A percentile compares a stretch with the other conserved stretches of the same genome.
phyloP scores from a whole-genome alignment of 257 asterid species.

The Oldenlandia corymbosa region DNA sequence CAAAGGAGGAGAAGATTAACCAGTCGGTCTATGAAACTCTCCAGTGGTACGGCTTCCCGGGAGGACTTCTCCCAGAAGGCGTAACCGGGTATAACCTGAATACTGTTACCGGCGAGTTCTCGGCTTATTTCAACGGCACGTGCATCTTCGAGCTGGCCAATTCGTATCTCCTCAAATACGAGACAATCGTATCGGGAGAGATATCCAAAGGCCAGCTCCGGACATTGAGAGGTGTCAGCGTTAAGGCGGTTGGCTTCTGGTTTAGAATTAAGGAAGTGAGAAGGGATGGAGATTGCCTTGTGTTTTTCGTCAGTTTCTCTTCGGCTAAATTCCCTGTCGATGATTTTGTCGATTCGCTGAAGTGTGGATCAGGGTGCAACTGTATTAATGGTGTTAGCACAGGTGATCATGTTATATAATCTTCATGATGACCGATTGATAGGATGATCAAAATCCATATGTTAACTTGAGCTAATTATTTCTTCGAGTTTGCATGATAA shows the following conservation, averaged over 20 bases:
- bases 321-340: constrained; percentile 32
- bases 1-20: too few species aligned
- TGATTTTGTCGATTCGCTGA: constrained; percentile 37
- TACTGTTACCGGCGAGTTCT: constrained; percentile 32
- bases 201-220: constrained; percentile 26
- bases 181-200: constrained; percentile 29
- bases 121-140: constrained; percentile 29
- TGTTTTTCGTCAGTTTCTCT: constrained; percentile 43
- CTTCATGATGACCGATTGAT: too few species aligned
- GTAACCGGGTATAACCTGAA: constrained; percentile 40
- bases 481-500: too few species aligned
- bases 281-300: constrained; percentile 24
- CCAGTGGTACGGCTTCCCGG: constrained; percentile 42
- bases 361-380: constrained; percentile 52
- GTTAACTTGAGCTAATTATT: too few species aligned
- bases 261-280: constrained; percentile 37
- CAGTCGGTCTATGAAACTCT: too few species aligned
- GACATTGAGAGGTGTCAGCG: constrained; percentile 39
- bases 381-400: constrained; percentile 22
- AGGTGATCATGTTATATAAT: too few species aligned
- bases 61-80: constrained; percentile 52
- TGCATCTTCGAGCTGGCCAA: constrained; percentile 38
- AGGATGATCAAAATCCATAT: too few species aligned
- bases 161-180: constrained; percentile 32
- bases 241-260: constrained; percentile 43